Conservation (phyloP, 2,329 filamentous ascomycete genomes). For the Emergomyces africanus region DNA sequence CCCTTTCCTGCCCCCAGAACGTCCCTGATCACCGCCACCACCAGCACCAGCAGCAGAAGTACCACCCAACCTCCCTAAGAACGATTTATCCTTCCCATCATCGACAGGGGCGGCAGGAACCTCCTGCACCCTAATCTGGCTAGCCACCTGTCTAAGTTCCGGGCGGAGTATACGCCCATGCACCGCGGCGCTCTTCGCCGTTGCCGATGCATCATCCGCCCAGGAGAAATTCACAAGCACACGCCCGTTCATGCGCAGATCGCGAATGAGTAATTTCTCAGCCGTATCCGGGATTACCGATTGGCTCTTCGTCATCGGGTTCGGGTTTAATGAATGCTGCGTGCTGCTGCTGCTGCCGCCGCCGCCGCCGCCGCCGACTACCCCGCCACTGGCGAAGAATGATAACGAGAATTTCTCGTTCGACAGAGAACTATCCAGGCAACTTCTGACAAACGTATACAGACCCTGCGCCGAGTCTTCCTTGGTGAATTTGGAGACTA, state of each 20-base stretch:
- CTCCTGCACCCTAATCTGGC: constrained; percentile 53
- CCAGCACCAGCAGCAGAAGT: too few relatives aligned
- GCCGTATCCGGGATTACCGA: constrained; percentile 33
- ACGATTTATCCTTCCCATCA: constrained; percentile 23
- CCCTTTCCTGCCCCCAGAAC: constrained; percentile 20
- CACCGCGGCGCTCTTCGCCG: constrained; percentile 37
- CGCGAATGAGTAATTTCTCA: constrained; percentile 48
- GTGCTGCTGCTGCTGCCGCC: not conserved
- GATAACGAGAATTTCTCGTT: constrained; percentile 60
- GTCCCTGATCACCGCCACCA: constrained; percentile 22
- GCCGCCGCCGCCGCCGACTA: too few relatives aligned
- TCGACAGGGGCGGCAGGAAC: constrained; percentile 33
- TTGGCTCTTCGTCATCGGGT: constrained; percentile 5
- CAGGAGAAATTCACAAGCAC: constrained; percentile 68
- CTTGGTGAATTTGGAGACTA: constrained; percentile 58
- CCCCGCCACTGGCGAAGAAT: constrained; percentile 31
- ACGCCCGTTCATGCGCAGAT: constrained; percentile 56
- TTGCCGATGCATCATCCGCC: constrained; percentile 49
- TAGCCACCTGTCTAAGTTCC: constrained; percentile 50
- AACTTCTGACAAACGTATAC: constrained; percentile 58
- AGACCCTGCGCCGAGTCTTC: constrained; percentile 57
- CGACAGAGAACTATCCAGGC: constrained; percentile 48
- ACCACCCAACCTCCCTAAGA: constrained; percentile 24
- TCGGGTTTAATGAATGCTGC: not conserved
- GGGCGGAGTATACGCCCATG: constrained; percentile 50